phyloP scores from a whole-genome alignment of 148 eudicot species.

The Drosera capensis region DNA sequence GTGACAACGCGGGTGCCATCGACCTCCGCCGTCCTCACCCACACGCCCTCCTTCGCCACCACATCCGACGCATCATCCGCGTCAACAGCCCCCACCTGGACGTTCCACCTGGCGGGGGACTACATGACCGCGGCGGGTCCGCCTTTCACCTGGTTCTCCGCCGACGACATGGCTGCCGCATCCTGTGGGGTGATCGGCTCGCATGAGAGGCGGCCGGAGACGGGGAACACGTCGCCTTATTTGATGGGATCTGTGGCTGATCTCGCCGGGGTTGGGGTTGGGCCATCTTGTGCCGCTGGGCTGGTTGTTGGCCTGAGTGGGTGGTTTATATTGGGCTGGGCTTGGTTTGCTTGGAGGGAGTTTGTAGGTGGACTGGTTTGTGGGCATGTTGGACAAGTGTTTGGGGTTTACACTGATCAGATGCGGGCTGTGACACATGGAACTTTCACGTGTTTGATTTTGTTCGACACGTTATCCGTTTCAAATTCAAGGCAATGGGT shows the following conservation, averaged over 20 bases:
- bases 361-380: no score
- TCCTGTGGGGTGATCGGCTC: not conserved
- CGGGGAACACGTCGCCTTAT: not conserved
- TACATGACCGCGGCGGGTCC: not conserved
- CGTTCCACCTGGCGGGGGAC: not conserved
- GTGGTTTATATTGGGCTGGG: no score
- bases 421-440: no score
- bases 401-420: no score
- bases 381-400: no score
- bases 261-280: no score
- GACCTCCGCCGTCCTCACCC: not conserved
- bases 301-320: no score
- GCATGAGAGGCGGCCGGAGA: conserved; percentile 15
- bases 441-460: no score
- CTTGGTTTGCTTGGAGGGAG: no score
- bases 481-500: no score
- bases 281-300: no score
- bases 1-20: not conserved
- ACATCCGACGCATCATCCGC: not conserved
- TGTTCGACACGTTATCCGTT: no score
- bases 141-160: not conserved
- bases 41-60: not conserved
- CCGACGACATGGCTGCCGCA: not conserved
- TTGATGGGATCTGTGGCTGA: conserved; percentile 3
- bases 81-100: not conserved